Evolutionary conservation across 345 rosid species (phyloP).

Genomic region (Citrus maxima): DNA sequence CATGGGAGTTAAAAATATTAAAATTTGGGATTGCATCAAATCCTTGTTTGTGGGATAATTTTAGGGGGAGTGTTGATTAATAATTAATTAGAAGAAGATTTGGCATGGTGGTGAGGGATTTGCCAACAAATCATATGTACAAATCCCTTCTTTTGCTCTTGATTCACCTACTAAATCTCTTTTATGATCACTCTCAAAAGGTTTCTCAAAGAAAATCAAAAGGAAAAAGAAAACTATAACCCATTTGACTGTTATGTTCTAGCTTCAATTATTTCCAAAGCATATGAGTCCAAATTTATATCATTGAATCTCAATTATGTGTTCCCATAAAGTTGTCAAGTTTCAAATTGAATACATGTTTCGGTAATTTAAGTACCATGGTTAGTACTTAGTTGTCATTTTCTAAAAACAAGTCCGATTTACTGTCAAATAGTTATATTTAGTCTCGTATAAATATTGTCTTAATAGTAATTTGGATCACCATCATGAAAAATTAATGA

Average conservation of each 20-base stretch:
- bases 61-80: neutral
- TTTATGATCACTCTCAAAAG: conserved; percentile 2
- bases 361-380: conserved; percentile 7
- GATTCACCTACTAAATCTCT: conserved; percentile 16
- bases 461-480: neutral
- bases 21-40: conserved; percentile 5
- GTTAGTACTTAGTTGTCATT: conserved; percentile 6
- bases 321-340: conserved; percentile 10
- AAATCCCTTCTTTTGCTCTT: conserved; percentile 50
- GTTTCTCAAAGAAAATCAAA: conserved; percentile 6
- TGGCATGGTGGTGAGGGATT: conserved; percentile 33
- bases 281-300: conserved; percentile 35
- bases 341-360: neutral
- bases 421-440: neutral
- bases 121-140: conserved; percentile 38
- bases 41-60: conserved; percentile 23
- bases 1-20: neutral
- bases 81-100: conserved; percentile 19
- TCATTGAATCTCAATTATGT: conserved; percentile 28
- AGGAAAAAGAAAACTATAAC: neutral
- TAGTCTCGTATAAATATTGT: neutral
- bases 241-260: neutral
- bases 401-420: neutral
- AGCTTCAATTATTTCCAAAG: conserved; percentile 25
- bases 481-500: neutral